Conservation (phyloP, 2,329 filamentous ascomycete species). For the Tolypocladium paradoxum region DNA sequence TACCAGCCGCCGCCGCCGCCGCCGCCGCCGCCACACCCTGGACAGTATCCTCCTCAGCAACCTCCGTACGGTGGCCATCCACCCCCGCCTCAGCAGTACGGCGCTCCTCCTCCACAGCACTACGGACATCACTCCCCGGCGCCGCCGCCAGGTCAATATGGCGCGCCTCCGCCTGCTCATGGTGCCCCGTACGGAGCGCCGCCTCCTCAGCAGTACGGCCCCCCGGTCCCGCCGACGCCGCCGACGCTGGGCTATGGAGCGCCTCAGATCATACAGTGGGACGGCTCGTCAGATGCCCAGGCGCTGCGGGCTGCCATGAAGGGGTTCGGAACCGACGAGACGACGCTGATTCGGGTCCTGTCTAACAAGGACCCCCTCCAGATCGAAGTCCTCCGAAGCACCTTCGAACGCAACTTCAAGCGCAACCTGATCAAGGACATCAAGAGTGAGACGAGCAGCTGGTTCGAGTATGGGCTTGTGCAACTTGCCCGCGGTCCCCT, state of each 20-base stretch:
- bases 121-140: constrained; percentile 9
- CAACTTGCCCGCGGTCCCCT: constrained; percentile 72
- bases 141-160: constrained; percentile 22
- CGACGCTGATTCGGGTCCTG: constrained; percentile 58
- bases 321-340: constrained; percentile 84
- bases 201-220: constrained; percentile 25
- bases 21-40: constrained; percentile 9
- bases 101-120: constrained; percentile 18
- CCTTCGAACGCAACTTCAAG: constrained; percentile 53
- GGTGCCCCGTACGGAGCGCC: constrained; percentile 23
- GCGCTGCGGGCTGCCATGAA: constrained; percentile 78
- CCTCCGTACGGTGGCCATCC: constrained; percentile 9
- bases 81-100: constrained; percentile 14
- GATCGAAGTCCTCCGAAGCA: constrained; percentile 53
- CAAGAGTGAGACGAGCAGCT: constrained; percentile 63
- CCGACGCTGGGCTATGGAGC: constrained; percentile 67
- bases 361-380: constrained; percentile 68
- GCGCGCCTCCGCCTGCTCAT: constrained; percentile 26
- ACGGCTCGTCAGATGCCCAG: constrained; percentile 59
- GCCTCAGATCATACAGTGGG: constrained; percentile 56
- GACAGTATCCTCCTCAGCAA: constrained; percentile 16
- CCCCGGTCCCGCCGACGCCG: constrained; percentile 41
- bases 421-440: constrained; percentile 67
- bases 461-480: constrained; percentile 65
- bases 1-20: constrained; percentile 16